phyloP scores from a whole-genome alignment of 139 green algal genomes.

The Tetraselmis striata region DNA sequence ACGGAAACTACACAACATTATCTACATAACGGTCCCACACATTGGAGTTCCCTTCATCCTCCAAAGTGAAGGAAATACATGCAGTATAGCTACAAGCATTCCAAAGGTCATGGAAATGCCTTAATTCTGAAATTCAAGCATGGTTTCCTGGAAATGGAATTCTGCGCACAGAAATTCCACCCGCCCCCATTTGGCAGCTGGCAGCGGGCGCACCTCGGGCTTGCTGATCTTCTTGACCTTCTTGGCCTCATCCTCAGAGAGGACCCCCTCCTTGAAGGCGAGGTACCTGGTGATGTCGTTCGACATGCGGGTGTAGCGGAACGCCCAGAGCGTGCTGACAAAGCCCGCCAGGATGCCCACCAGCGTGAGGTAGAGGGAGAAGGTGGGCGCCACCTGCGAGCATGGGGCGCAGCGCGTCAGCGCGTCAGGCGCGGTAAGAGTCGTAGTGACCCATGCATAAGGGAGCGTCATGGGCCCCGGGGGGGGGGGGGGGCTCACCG shows the following conservation, averaged over 20 bases:
- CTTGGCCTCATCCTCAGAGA: constrained; percentile 5
- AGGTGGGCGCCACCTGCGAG: constrained; percentile 37
- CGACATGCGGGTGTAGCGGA: constrained; percentile 69
- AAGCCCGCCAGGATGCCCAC: constrained; percentile 87
- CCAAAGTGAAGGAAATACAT: too few relatives aligned
- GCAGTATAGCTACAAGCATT: too few relatives aligned
- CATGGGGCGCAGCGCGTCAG: too few relatives aligned
- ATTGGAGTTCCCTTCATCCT: too few relatives aligned
- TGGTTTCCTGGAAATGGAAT: too few relatives aligned
- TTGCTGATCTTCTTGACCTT: constrained; percentile 45
- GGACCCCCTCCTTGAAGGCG: constrained; percentile 38
- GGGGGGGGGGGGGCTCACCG: constrained; percentile 39
- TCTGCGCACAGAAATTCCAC: neutral
- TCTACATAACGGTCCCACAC: too few relatives aligned
- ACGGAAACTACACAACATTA: too few relatives aligned
- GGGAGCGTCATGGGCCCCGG: too few relatives aligned
- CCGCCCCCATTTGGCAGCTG: neutral
- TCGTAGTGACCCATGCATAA: too few relatives aligned
- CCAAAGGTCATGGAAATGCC: too few relatives aligned
- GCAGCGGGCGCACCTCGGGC: neutral
- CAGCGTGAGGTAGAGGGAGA: constrained; percentile 85
- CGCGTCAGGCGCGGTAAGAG: too few relatives aligned
- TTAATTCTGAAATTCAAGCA: too few relatives aligned
- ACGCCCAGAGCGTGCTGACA: constrained; percentile 87
- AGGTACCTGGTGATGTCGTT: constrained; percentile 2